These are phyloP conservation scores for Medicago arabica DNA, from an alignment of 306 rosid genomes.

Conservation along the genomic window DNA sequence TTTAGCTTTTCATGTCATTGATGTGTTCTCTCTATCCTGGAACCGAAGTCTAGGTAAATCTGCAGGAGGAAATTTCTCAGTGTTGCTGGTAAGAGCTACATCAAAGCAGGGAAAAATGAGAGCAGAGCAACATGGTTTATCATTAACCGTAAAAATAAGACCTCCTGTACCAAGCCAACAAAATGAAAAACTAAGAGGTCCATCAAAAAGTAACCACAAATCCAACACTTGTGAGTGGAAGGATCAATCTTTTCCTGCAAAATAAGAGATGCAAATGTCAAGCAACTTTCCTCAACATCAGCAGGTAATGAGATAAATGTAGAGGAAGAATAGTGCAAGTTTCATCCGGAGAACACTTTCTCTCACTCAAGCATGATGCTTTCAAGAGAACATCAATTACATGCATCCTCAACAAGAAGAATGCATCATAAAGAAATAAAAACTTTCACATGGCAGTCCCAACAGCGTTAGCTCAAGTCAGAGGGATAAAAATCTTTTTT, in stretches of 20 bases:
- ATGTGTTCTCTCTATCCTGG: background rate
- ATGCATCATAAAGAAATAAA: slow-evolving; percentile 23
- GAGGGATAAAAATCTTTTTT: background rate
- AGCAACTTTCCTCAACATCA: slow-evolving; percentile 27
- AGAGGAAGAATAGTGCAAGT: slow-evolving; percentile 11
- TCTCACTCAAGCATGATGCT: slow-evolving; percentile 25
- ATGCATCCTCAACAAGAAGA: slow-evolving; percentile 15
- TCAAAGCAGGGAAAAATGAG: background rate
- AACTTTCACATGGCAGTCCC: background rate
- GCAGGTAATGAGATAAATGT: slow-evolving; percentile 16
- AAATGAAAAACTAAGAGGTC: slow-evolving; percentile 22
- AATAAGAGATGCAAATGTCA: slow-evolving; percentile 37
- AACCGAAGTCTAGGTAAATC: background rate
- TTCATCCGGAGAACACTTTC: slow-evolving; percentile 7
- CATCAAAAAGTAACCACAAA: slow-evolving; percentile 34
- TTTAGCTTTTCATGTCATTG: background rate
- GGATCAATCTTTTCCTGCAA: slow-evolving; percentile 50
- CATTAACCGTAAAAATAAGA: slow-evolving; percentile 26
- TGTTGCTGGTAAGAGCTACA: background rate
- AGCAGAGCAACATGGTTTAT: slow-evolving; percentile 5
- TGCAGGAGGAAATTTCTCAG: background rate
- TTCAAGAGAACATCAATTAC: slow-evolving; percentile 17
- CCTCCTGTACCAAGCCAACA: slow-evolving; percentile 7
- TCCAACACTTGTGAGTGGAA: slow-evolving; percentile 32
- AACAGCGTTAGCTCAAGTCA: slow-evolving; percentile 12